A percentile compares a stretch with the other conserved stretches of the same genome.
These are phyloP conservation scores for Triticum aestivum DNA, from an alignment of 176 grass and related monocot genomes.

Conservation along the genomic window IWGSC_CS_RefSeq_v2.1 NC_057802.1:254730374-254730873, in stretches of 20 bases:
- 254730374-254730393: not conserved
- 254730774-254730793: no score
- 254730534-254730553: not conserved
- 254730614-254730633: not conserved
- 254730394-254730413: not conserved
- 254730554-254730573: not conserved
- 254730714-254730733: no score
- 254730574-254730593: not conserved
- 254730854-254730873: no score
- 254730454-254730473: not conserved
- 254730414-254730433: not conserved
- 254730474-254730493: not conserved
- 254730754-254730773: no score
- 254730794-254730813: no score
- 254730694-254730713: not conserved
- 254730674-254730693: not conserved
- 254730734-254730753: no score
- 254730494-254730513: not conserved
- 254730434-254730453: not conserved
- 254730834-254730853: no score
- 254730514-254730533: not conserved
- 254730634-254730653: not conserved
- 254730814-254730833: no score
- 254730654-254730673: not conserved
- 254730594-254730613: not conserved